Conservation (phyloP, 306 rosid genomes). For the Chamaecrista fasciculata region DNA sequence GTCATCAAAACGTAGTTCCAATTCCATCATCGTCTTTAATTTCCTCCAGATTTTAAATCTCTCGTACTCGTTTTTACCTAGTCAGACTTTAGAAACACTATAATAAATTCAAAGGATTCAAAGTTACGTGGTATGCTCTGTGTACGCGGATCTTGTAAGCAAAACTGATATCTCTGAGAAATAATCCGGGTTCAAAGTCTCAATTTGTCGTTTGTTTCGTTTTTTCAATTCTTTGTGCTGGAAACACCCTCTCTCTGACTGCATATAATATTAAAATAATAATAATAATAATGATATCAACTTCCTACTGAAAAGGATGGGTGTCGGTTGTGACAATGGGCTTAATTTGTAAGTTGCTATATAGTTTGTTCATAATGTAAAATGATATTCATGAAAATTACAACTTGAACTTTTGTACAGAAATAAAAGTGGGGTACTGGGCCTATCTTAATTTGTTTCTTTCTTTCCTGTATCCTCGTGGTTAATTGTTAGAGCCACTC, state of each 20-base stretch:
- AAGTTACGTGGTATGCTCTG: not conserved
- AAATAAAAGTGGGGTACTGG: not conserved
- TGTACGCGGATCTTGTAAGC: not conserved
- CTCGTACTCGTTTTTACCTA: not conserved
- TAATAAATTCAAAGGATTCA: not conserved
- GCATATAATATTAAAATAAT: not conserved
- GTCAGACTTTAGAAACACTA: not conserved
- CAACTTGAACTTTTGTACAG: not conserved
- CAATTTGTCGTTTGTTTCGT: not conserved
- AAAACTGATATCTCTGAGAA: not conserved
- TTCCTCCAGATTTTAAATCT: not conserved
- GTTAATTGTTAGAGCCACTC: not conserved
- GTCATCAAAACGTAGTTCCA: not conserved
- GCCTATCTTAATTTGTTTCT: not conserved
- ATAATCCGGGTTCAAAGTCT: not conserved
- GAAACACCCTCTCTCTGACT: not conserved
- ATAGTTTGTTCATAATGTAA: not conserved
- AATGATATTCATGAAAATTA: not conserved
- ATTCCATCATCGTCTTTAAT: not conserved
- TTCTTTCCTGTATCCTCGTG: not conserved
- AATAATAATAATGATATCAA: not conserved
- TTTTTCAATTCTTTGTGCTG: conserved; percentile 1
- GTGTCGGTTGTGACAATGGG: too few relatives aligned
- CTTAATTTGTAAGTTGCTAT: too few relatives aligned
- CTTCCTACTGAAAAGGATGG: not conserved